These are phyloP conservation scores for Fusarium sp. DNA, from an alignment of 2,329 filamentous ascomycete species.

Conservation along the genomic window DNA sequence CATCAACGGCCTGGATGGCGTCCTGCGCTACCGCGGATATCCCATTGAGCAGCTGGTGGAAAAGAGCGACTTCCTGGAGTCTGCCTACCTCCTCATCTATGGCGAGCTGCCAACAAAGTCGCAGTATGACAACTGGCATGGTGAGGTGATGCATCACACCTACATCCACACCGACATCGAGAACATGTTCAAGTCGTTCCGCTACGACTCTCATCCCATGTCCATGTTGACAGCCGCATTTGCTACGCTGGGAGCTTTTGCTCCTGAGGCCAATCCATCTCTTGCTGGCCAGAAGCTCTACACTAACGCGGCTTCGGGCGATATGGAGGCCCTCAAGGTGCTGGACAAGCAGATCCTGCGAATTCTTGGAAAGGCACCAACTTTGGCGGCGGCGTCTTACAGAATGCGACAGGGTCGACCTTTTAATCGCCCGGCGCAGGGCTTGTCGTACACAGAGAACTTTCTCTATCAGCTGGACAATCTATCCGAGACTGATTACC, in stretches of 20 bases:
- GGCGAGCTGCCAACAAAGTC: constrained; percentile 61
- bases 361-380: constrained; percentile 65
- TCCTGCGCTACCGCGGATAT: constrained; percentile 65
- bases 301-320: constrained; percentile 58
- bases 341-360: constrained; percentile 66
- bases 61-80: constrained; percentile 63
- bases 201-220: constrained; percentile 66
- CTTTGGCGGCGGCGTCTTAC: constrained; percentile 64
- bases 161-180: constrained; percentile 63
- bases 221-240: constrained; percentile 64
- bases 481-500: constrained; percentile 60
- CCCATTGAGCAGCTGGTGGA: constrained; percentile 64
- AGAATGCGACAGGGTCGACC: constrained; percentile 65
- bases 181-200: constrained; percentile 64
- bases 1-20: constrained; percentile 65
- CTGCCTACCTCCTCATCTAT: constrained; percentile 64
- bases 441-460: constrained; percentile 66
- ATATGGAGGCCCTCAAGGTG: constrained; percentile 56
- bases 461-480: constrained; percentile 67
- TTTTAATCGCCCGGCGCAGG: constrained; percentile 62
- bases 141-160: constrained; percentile 65
- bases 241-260: constrained; percentile 63
- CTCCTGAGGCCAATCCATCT: constrained; percentile 64
- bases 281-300: constrained; percentile 64
- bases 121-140: constrained; percentile 58